Base-by-base conservation (phyloP, 176 grass and related monocot species). In the Guadua angustifolia region DNA sequence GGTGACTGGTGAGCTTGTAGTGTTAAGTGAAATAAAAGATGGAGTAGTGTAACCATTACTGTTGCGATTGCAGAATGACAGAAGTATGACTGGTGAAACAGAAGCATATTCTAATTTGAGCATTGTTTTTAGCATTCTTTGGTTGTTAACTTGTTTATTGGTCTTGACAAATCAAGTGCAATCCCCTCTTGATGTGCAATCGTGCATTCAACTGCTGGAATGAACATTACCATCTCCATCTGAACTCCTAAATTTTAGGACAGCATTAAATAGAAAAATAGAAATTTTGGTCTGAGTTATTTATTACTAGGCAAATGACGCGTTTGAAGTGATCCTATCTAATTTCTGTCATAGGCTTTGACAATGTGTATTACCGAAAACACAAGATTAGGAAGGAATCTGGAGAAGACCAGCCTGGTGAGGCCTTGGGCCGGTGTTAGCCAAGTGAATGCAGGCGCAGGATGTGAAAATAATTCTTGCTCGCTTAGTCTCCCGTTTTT, bases 1-100 rank as follows among this genome's bases (percentile, higher is more conserved):
- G 44, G 47, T 58, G 47, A 50, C 38, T 4, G 44, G 38, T 58
- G 47, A 50, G 47, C 58, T 57, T 84, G 46, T 47, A 71, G 25
- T 39, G 2, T 66, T 55, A 16, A 18, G 11, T 66, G 25, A 44
- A 83, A 83, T 78, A 44, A 88, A 49, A 49, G 51, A 57, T 58
- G 49, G 14, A 7, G 36, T 73, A 39, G 29, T 64, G 67, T 82
- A 22, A 13, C 21, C 26, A 24, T 11, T 29, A 71, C 36, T 77
- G 9, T 9, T 39, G 57, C 24, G 25, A 64, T 19, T 82, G 78
- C 6, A 2, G 55, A 70, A 63, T 42, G 70, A 17, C 29, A 33
- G 15, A 70, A 57, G 49, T 25, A 18, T 45, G 63, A 14, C 58
- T 69, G 21, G 39, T 24, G 26, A 39, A 83, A 71, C 62, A 64